Evolutionary conservation across 1,284 basidiomycete genomes (phyloP), one percentile per base, ranked within the genome.

Genomic region (Neotropicomus parvogracilis): DNA sequence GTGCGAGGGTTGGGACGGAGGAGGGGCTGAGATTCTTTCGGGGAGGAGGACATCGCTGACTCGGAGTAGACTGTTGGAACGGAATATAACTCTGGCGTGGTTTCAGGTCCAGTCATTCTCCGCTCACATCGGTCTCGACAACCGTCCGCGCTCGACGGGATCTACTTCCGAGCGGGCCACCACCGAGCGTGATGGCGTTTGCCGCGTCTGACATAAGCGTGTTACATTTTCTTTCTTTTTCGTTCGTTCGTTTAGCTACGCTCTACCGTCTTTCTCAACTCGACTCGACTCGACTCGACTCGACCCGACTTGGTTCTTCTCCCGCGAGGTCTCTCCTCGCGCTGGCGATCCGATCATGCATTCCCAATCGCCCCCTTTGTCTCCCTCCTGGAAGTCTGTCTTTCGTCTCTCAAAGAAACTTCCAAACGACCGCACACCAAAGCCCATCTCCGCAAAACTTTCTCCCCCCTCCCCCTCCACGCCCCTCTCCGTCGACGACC

Each of bases 401-500:
- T 69, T 66, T 59, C 68, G 66, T 43, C 29, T 67, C n/a, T 63
- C 63, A 13, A 66, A 52, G 53, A 66, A 66, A 45, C 65, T 59
- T 5, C 51, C 41, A 65, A 50, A 17, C 13, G 66, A 61, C 51
- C 66, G 55, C 11, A 58, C 54, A 49, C 65, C 71, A 46, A 68
- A 69, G 56, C 67, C 70, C 39, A 64, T 68, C 29, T 64, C 75
- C 34, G 13, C 38, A 11, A 65, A 52, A 28, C 49, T 44, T n/a
- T n/a, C 37, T 52, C 0, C 24, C 55, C 28, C 48, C 67, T 40
- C 62, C 71, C 46, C 70, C 75, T 28, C 64, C 73, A 34, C 76
- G 71, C 41, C 63, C 75, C 36, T 71, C 78, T 12, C 70, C 80
- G 48, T 75, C 78, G n/a, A n/a, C n/a, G n/a, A n/a, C n/a, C n/a